Evolutionary conservation across 441 rosid genomes (phyloP), one percentile per base, ranked within the genome.

Genomic region (Cnidoscolus chayamansa): DNA sequence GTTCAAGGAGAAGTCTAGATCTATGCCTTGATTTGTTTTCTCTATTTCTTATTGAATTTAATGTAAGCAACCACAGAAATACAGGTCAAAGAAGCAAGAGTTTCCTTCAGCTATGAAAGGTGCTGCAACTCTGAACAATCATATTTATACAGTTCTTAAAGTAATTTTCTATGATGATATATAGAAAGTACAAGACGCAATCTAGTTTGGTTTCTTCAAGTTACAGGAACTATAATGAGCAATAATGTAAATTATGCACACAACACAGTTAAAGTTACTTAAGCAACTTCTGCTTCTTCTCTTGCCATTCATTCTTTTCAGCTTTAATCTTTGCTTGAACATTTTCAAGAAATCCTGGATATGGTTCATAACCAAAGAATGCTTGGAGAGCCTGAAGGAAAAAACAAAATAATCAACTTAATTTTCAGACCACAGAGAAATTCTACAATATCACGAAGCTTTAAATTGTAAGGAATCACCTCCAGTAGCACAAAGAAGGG

Each of bases 401-500:
- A 67, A 13, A 59, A 51, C 25, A 72, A 58, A 66, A 68, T 43
- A 66, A 45, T 54, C 58, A 50, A 54, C 51, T 25, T n/a, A 57
- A 5, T 62, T 70, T 63, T 54, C 15, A 64, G 48, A 60, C 15
- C 47, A 51, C 3, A 35, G 40, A 35, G 5, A 50, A 20, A 63
- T 15, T 15, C 16, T 35, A 13, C 19, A 68, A 3, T 58, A 40
- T n/a, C 20, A 45, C 19, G 43, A 62, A 57, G 59, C 30, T 63
- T 40, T 17, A 2, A 35, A 50, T 17, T 60, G 54, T 17, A 16
- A 25, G 55, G 65, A 63, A 67, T 76, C 79, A 86, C 91, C 93
- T 89, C 93, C 60, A 89, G 75, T 54, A 86, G 79, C 65, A 89
- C 89, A 74, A 89, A 86, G 81, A 87, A 89, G 63, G 89, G 89